Evolutionary conservation across 345 rosid species (phyloP).

Genomic region (Leavenworthia alabamica): DNA sequence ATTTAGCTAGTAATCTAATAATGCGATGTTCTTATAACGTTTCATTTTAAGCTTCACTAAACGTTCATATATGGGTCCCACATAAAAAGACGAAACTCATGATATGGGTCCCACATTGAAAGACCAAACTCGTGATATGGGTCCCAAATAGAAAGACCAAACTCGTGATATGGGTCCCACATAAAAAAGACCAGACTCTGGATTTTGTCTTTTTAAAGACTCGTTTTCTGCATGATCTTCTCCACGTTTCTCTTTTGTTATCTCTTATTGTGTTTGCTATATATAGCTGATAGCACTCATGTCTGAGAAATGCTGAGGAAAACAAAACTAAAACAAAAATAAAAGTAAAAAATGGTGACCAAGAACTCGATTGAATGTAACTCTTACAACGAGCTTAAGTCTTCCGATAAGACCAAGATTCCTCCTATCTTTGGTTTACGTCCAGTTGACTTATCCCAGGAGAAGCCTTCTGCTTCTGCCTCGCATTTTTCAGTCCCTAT

Average conservation of each 20-base stretch:
- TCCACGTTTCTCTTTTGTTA: conserved; percentile 6
- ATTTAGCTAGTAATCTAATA: not conserved
- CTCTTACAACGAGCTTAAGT: not conserved
- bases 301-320: not conserved
- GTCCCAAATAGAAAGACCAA: not conserved
- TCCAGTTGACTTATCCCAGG: not conserved
- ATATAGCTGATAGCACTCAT: not conserved
- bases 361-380: not conserved
- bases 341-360: not conserved
- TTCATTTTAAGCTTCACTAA: not conserved
- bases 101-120: not conserved
- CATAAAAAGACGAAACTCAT: not conserved
- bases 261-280: not conserved
- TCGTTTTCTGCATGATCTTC: conserved; percentile 15
- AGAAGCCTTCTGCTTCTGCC: not conserved
- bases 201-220: too few relatives aligned
- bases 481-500: conserved; percentile 26
- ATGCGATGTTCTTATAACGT: too few relatives aligned
- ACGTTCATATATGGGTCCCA: conserved; percentile 1
- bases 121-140: not conserved
- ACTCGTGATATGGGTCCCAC: not conserved
- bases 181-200: not conserved
- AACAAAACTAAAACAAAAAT: not conserved
- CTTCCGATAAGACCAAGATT: conserved; percentile 1
- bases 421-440: conserved; percentile 32